phyloP scores from a whole-genome alignment of 805 yeast genomes.

The Sugiyamaella smithiae region DNA sequence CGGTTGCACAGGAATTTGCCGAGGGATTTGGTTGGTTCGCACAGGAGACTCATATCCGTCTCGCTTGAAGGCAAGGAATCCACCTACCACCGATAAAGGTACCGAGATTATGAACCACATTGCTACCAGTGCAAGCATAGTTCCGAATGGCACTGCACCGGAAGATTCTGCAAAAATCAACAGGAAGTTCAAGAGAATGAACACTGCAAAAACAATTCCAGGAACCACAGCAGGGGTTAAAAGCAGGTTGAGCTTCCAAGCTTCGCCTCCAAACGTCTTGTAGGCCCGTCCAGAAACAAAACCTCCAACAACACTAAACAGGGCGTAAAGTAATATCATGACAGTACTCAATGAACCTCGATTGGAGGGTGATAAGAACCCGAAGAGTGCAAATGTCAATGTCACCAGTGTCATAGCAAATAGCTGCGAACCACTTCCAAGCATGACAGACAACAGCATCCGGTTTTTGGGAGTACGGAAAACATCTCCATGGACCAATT shows the following conservation, averaged over 20 bases:
- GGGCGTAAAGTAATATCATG: slow-evolving; percentile 77
- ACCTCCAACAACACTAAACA: slow-evolving; percentile 80
- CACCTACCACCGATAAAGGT: slow-evolving; percentile 83
- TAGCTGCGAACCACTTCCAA: slow-evolving; percentile 87
- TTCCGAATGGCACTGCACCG: slow-evolving; percentile 92
- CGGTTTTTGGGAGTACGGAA: slow-evolving; percentile 77
- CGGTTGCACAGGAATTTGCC: slow-evolving; percentile 93
- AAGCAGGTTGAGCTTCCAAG: slow-evolving; percentile 82
- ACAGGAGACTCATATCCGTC: slow-evolving; percentile 67
- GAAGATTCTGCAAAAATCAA: slow-evolving; percentile 75
- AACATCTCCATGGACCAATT: slow-evolving; percentile 90
- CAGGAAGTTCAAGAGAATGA: slow-evolving; percentile 76
- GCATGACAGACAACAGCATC: slow-evolving; percentile 69
- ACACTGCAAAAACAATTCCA: slow-evolving; percentile 60
- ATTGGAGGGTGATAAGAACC: slow-evolving; percentile 88
- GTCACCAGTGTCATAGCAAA: slow-evolving; percentile 72
- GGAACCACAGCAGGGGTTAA: slow-evolving; percentile 86
- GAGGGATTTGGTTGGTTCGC: slow-evolving; percentile 89
- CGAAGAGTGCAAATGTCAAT: slow-evolving; percentile 78
- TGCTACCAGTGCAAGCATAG: slow-evolving; percentile 72
- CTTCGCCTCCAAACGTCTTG: slow-evolving; percentile 86
- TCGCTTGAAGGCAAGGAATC: slow-evolving; percentile 68
- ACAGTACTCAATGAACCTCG: slow-evolving; percentile 92
- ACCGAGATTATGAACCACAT: slow-evolving; percentile 85
- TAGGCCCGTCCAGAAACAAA: slow-evolving; percentile 82